Conservation (phyloP, 2,329 filamentous ascomycete genomes). For the Penicillium sp. region DNA sequence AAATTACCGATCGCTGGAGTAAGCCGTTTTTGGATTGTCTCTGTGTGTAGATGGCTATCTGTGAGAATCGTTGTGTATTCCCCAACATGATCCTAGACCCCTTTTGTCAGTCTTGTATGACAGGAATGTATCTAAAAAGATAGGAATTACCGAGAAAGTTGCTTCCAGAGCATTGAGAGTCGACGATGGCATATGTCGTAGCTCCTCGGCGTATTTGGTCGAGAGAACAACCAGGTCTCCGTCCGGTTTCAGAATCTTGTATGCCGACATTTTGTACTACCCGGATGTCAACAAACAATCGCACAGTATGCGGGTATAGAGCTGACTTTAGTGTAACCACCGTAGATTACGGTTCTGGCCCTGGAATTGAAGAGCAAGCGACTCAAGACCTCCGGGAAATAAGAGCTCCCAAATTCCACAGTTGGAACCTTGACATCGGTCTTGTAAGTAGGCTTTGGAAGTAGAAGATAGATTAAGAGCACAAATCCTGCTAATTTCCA, state of each 20-base stretch:
- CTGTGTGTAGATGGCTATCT: not conserved
- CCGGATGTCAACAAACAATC: not conserved
- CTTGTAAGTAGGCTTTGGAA: not conserved
- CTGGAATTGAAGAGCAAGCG: not conserved
- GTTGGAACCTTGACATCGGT: not conserved
- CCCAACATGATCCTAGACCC: not conserved
- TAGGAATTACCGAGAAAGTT: not conserved
- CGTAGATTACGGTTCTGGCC: not conserved
- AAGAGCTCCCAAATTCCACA: not conserved
- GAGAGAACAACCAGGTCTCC: not conserved
- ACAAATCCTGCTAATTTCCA: not conserved
- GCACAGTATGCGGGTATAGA: not conserved
- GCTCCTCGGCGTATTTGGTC: not conserved
- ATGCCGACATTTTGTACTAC: not conserved
- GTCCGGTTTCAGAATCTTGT: not conserved
- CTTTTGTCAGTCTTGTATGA: not conserved
- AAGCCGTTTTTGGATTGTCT: not conserved
- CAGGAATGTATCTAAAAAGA: not conserved
- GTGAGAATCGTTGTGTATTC: not conserved
- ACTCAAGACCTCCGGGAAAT: not conserved
- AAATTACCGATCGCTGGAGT: not conserved
- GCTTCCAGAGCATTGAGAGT: not conserved
- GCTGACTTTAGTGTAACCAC: not conserved
- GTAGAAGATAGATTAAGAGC: not conserved
- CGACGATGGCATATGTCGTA: not conserved